These are phyloP conservation scores for Saccharomycopsis vini DNA, from an alignment of 805 yeast species.

Conservation along the genomic window DNA sequence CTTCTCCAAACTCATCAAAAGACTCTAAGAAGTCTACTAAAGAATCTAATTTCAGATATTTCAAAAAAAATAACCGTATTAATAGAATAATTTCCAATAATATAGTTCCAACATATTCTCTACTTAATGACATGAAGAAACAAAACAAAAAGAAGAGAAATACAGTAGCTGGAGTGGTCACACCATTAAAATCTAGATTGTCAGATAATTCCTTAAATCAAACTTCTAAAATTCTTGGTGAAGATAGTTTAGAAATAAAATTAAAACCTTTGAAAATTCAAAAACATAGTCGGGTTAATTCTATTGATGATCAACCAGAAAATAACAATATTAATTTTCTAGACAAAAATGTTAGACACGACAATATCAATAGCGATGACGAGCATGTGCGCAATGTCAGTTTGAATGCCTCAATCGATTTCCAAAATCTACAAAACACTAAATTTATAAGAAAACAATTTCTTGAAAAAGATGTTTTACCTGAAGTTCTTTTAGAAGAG, in stretches of 20 bases:
- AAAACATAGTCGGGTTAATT: conserved; percentile 1
- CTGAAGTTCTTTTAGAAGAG: not conserved
- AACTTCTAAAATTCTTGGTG: too few species aligned
- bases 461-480: not conserved
- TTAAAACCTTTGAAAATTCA: conserved; percentile 15
- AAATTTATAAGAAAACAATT: not conserved
- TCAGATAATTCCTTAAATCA: not conserved
- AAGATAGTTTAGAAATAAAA: conserved; percentile 1
- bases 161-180: conserved; percentile 6
- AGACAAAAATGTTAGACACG: not conserved
- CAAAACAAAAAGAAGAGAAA: too few species aligned
- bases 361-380: not conserved
- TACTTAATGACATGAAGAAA: not conserved
- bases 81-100: conserved; percentile 14
- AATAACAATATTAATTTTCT: too few species aligned
- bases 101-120: conserved; percentile 5
- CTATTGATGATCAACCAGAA: not conserved
- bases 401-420: conserved; percentile 10
- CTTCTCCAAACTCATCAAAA: conserved; percentile 1
- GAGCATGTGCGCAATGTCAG: conserved; percentile 11
- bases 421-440: conserved; percentile 2
- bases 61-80: conserved; percentile 11
- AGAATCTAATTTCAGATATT: conserved; percentile 6
- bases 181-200: not conserved
- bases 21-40: not conserved